Evolutionary conservation across 306 rosid species (phyloP), one percentile per base, ranked within the genome.

Genomic region (Begonia peltatifolia): DNA sequence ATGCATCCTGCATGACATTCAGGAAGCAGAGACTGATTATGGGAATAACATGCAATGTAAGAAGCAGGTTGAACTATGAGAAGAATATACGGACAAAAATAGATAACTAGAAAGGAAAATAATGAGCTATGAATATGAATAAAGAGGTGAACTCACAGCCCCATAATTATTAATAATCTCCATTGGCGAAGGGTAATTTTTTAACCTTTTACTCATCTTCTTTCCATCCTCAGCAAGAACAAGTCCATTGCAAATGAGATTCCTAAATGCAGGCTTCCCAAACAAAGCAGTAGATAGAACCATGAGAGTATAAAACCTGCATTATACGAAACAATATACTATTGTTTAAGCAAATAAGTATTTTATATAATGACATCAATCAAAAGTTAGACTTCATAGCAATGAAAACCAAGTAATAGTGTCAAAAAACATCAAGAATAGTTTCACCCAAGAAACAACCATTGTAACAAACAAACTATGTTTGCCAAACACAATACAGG

Each of bases 291-390:
- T 86, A 66, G 95, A 65, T 60, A 90, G 71, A 70, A 86, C 97
- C 97, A 86, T 85, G 42, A 90, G 92, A 42, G 97, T 86, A 75
- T 90, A 90, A 68, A 90, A 90, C 97, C 97, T 90, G 84, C 63
- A 30, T 5, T 30, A 30, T 30, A 30, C 3, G 6, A 30, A 7
- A 30, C 38, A 30, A 5, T 30, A 30, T 30, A 30, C 38, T 30
- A 30, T 6, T 30, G 9, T 30, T 30, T 30, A 0, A 30, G 38
- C 38, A 30, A 30, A 30, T 30, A 7, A 30, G 38, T 30, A 30
- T 30, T 9, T 2, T 30, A 30, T 30, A 20, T 20, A 20, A 20
- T 20, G 23, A 20, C 23, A 20, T 20, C 23, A 20, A 20, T 30
- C 38, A 30, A 30, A 30, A 30, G 38, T 5, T 30, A 30, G 8